These are phyloP conservation scores for Zoysia japonica DNA, from an alignment of 176 grass and related monocot species.

Conservation along the genomic window DNA sequence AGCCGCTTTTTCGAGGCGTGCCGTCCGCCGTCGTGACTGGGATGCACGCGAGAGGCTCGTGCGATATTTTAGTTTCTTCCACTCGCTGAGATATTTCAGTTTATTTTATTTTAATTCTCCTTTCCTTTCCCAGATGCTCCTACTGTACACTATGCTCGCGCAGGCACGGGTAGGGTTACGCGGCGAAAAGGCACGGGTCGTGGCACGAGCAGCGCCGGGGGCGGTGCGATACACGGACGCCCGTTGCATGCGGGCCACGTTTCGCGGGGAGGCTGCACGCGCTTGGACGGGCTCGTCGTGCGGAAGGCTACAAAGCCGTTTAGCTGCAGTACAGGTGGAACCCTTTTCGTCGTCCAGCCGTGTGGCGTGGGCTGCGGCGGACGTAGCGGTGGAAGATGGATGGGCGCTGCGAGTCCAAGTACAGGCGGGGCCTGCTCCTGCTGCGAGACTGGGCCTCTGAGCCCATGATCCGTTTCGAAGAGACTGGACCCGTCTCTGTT, in stretches of 20 bases:
- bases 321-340: background rate
- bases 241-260: slow-evolving; percentile 35
- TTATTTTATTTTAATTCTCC: background rate
- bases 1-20: slow-evolving; percentile 12
- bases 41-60: slow-evolving; percentile 28
- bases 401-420: no score
- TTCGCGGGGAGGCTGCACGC: slow-evolving; percentile 7
- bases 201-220: background rate
- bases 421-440: no score
- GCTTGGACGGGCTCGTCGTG: background rate
- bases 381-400: background rate
- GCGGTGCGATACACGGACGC: background rate
- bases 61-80: background rate
- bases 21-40: background rate
- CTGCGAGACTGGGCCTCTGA: no score
- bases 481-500: no score
- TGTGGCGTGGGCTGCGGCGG: background rate
- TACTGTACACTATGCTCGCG: background rate
- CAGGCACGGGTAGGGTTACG: no score
- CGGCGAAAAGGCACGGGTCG: background rate
- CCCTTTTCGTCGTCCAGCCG: background rate
- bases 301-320: background rate
- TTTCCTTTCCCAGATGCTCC: background rate
- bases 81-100: background rate
- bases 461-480: no score